Conservation (phyloP, 257 asterid genomes). For the Jaltomata sinuosa region DNA sequence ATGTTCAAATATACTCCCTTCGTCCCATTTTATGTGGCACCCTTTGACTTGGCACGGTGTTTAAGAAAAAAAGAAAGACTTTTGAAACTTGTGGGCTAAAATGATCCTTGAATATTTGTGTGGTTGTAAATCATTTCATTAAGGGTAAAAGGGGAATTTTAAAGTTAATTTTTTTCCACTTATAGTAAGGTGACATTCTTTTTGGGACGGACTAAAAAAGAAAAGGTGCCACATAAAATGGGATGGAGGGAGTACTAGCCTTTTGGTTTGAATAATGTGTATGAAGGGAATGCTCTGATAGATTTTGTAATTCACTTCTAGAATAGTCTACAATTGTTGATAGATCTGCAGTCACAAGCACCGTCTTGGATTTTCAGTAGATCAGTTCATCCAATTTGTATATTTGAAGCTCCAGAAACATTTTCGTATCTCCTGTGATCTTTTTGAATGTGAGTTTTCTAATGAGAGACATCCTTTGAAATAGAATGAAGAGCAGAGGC, state of each 20-base stretch:
- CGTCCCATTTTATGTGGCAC: too few relatives aligned
- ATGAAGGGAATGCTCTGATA: background rate
- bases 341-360: background rate
- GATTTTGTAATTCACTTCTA: background rate
- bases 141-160: too few relatives aligned
- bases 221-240: too few relatives aligned
- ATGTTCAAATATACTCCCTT: background rate
- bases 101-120: too few relatives aligned
- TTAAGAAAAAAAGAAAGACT: too few relatives aligned
- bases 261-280: background rate
- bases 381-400: background rate
- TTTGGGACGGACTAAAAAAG: too few relatives aligned
- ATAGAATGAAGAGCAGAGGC: constrained; percentile 76
- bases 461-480: background rate
- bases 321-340: background rate
- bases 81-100: too few relatives aligned
- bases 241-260: too few relatives aligned
- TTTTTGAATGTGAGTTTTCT: background rate
- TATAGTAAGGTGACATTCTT: too few relatives aligned
- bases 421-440: background rate
- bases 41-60: too few relatives aligned
- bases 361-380: background rate
- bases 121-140: too few relatives aligned
- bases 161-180: too few relatives aligned
- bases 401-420: background rate